Evolutionary conservation across 176 grass and related monocot species (phyloP).

Genomic region (Thinopyrum elongatum): DNA sequence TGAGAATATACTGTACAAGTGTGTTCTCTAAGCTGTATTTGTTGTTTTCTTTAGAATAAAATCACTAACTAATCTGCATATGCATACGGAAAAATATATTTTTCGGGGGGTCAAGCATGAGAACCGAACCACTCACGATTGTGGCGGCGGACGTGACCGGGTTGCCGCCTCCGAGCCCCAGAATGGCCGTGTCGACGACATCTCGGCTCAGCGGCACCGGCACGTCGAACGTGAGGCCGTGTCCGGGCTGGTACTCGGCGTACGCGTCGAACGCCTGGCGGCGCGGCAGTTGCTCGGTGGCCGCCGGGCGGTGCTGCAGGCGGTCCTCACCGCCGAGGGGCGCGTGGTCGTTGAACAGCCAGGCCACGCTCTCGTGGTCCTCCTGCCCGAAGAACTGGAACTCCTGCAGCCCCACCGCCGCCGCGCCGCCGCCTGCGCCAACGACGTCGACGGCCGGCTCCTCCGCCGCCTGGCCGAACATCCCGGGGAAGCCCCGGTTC

Average conservation of each 20-base stretch:
- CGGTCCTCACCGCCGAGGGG: constrained; percentile 11
- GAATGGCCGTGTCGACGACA: constrained; percentile 24
- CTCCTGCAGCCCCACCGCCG: constrained; percentile 44
- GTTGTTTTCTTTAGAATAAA: background rate
- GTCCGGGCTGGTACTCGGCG: constrained; percentile 44
- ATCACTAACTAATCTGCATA: background rate
- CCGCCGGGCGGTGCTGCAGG: constrained; percentile 40
- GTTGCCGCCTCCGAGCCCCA: constrained; percentile 14
- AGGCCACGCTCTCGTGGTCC: constrained; percentile 59
- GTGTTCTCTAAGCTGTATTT: background rate
- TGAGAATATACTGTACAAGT: background rate
- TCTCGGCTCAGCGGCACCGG: constrained; percentile 39
- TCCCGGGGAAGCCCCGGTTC: constrained; percentile 37
- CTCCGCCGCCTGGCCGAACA: constrained; percentile 26
- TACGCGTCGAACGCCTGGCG: constrained; percentile 47
- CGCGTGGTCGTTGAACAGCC: constrained; percentile 53
- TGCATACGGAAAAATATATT: background rate
- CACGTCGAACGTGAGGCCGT: constrained; percentile 45
- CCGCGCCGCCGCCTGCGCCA: background rate
- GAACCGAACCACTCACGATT: constrained; percentile 54
- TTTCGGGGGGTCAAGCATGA: background rate
- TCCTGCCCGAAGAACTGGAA: constrained; percentile 92
- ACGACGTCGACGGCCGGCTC: background rate
- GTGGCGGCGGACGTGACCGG: constrained; percentile 30
- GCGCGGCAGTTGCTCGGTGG: constrained; percentile 21